phyloP scores from a whole-genome alignment of 2,329 filamentous ascomycete species.

The Neopestalotiopsis sp. region DNA sequence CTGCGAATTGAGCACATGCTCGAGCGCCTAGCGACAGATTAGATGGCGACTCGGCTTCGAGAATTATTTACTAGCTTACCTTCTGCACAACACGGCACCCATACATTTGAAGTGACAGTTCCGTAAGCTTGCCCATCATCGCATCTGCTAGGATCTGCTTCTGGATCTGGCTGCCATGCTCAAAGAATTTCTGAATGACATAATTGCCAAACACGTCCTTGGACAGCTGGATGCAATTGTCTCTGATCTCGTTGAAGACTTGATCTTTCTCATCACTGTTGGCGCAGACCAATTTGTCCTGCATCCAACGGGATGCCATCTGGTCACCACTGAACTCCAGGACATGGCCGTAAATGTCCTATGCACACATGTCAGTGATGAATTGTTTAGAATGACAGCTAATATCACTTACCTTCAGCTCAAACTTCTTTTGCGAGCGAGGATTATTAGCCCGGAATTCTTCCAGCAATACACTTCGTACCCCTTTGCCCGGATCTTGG shows the following conservation, averaged over 20 bases:
- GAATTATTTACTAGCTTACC: conserved; percentile 49
- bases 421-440: conserved; percentile 76
- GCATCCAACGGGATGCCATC: conserved; percentile 93
- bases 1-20: conserved; percentile 90
- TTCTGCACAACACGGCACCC: conserved; percentile 96
- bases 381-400: neutral
- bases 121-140: conserved; percentile 85
- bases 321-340: conserved; percentile 97
- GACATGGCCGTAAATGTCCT: conserved; percentile 85
- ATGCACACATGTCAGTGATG: conserved; percentile 23
- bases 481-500: conserved; percentile 62
- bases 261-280: conserved; percentile 96
- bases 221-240: conserved; percentile 88
- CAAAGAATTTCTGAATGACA: conserved; percentile 96
- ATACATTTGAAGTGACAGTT: conserved; percentile 86
- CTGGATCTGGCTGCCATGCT: conserved; percentile 92
- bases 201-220: conserved; percentile 98
- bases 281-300: conserved; percentile 87
- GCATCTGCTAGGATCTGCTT: conserved; percentile 85
- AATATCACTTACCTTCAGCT: conserved; percentile 67
- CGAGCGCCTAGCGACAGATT: conserved; percentile 68
- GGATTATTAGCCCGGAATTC: conserved; percentile 75
- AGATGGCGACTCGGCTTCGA: neutral
- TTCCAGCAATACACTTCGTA: conserved; percentile 76
- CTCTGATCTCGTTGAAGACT: conserved; percentile 85